Evolutionary conservation across 305 asterid species (phyloP), one percentile per base, ranked within the genome.

Genomic region (Striga hermonthica): DNA sequence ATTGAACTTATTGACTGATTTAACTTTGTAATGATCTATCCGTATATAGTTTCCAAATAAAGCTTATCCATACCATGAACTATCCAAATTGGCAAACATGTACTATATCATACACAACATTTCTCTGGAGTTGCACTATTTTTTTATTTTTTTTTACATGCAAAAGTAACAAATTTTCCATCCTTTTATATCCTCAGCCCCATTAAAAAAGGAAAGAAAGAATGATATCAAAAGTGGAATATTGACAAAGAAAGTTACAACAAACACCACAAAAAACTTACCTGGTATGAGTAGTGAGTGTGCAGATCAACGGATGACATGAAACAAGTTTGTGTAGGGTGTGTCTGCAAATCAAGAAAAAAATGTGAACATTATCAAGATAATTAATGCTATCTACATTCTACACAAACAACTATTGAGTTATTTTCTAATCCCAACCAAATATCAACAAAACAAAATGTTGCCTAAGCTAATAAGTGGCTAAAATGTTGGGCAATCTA

Each of bases 231-330:
- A 22, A 22, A 7, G 6, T 8, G 13, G 55, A 65, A 60, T 62
- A 73, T 35, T 68, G 43, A 22, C 1, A 44, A 8, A 34, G 2
- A 56, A 67, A 49, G 58, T 14, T 40, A 62, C 49, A 53, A 57
- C 35, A 56, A 69, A 57, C 47, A 67, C 34, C 44, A 74, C 14
- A 72, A 34, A n/a, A 6, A 61, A 39, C 11, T 40, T 87, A 92
- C 99, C 99, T 91, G 99, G 78, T 94, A 94, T 9, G 99, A 91
- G 72, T 88, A 94, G 78, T 94, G 99, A 58, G 99, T 94, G 84
- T 94, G 99, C 76, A 94, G 90, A 82, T 94, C 99, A 66, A 94
- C 94, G 2, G 99, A 94, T 60, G 99, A 94, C 99, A 94, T 94
- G 60, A 94, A 94, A 75, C 99, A 94, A 9, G 98, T 90, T 67